These are phyloP conservation scores for Calonectria crousiana DNA, from an alignment of 2,329 filamentous ascomycete genomes.

Conservation along the genomic window DNA sequence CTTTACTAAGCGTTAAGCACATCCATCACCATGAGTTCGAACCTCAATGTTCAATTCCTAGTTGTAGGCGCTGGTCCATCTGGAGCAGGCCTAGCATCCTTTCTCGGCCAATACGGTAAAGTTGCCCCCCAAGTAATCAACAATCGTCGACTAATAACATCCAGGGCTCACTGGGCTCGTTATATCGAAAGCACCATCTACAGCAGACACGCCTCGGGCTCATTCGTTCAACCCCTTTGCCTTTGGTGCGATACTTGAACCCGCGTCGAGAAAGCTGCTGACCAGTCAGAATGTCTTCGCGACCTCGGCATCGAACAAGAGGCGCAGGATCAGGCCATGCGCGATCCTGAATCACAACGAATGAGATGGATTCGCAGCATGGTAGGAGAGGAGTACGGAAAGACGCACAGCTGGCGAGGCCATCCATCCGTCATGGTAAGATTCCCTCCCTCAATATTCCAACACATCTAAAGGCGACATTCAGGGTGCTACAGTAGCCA, in stretches of 20 bases:
- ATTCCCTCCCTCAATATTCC: slow-evolving; percentile 56
- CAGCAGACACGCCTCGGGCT: slow-evolving; percentile 68
- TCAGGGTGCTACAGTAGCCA: slow-evolving; percentile 24
- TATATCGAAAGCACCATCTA: slow-evolving; percentile 61
- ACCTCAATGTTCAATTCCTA: slow-evolving; percentile 46
- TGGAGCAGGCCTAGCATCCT: slow-evolving; percentile 66
- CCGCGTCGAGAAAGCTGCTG: not conserved
- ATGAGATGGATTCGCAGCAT: slow-evolving; percentile 66
- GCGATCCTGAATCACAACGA: slow-evolving; percentile 61
- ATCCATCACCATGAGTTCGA: not conserved
- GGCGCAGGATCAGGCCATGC: slow-evolving; percentile 50
- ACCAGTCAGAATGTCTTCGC: slow-evolving; percentile 60
- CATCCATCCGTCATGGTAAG: not conserved
- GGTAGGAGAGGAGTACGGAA: slow-evolving; percentile 64
- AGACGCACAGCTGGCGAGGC: not conserved
- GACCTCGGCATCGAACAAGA: slow-evolving; percentile 63
- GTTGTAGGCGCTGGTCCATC: slow-evolving; percentile 66
- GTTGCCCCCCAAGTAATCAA: not conserved
- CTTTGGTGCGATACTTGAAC: slow-evolving; percentile 54
- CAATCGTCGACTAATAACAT: not conserved
- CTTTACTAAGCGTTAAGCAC: not conserved
- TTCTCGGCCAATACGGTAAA: slow-evolving; percentile 61
- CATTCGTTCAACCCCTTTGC: slow-evolving; percentile 48
- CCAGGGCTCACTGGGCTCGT: slow-evolving; percentile 65
- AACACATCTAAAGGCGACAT: slow-evolving; percentile 51